These are phyloP conservation scores for Phytopythium chamaehyphon DNA, from an alignment of 352 stramenopile genomes.

Conservation along the genomic window DNA sequence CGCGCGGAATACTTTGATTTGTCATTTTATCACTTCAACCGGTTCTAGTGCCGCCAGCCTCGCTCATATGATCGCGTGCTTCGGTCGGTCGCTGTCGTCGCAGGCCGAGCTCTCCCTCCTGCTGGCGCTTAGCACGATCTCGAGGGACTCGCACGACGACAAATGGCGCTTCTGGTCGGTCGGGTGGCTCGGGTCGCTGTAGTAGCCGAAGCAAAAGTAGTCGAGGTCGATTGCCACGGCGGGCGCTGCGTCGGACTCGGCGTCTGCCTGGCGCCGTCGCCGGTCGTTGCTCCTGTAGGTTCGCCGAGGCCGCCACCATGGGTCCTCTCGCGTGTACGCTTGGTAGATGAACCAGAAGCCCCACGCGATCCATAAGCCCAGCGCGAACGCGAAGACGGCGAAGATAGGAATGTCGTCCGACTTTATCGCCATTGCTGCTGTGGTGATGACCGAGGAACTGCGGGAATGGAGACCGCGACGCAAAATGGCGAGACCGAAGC, in stretches of 20 bases:
- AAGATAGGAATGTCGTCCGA: not conserved
- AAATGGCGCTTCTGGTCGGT: not conserved
- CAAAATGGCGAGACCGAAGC: no score
- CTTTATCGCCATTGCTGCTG: not conserved
- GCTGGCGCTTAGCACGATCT: not conserved
- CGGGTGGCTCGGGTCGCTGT: not conserved
- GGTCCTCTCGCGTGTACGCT: not conserved
- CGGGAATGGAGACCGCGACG: not conserved
- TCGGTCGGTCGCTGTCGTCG: no score
- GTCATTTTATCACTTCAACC: no score
- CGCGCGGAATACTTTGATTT: no score
- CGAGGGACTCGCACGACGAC: not conserved
- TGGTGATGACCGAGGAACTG: not conserved
- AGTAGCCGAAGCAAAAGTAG: not conserved
- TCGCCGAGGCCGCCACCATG: constrained; percentile 1
- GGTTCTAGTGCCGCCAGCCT: no score
- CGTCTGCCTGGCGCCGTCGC: not conserved
- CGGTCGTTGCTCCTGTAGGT: not conserved
- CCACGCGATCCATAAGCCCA: not conserved
- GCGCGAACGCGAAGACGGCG: not conserved
- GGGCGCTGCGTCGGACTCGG: not conserved
- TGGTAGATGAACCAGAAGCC: constrained; percentile 1
- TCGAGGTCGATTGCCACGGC: not conserved
- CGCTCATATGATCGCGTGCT: no score
- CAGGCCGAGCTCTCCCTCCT: no score